Conservation (phyloP, 305 asterid species). For the Petunia hybrid region DNA sequence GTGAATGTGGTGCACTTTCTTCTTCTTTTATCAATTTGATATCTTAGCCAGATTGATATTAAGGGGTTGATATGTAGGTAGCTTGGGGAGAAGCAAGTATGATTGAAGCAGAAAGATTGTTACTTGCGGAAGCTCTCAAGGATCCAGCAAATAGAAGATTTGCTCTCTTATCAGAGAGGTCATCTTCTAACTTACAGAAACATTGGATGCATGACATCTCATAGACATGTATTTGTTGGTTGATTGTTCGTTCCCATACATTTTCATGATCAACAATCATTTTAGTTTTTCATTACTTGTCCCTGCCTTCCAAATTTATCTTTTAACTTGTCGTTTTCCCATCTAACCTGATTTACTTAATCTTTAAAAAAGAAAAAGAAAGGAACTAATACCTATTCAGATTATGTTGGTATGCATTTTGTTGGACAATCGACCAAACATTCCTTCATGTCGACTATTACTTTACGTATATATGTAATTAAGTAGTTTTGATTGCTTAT, state of each 20-base stretch:
- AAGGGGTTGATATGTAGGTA: constrained; percentile 61
- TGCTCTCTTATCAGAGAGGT: constrained; percentile 96
- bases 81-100: constrained; percentile 96
- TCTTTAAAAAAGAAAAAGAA: too few relatives aligned
- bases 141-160: constrained; percentile 94
- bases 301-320: not conserved
- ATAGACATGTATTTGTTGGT: not conserved
- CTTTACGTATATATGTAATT: not conserved
- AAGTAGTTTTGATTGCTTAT: not conserved
- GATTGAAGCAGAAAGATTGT: constrained; percentile 95
- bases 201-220: not conserved
- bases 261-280: not conserved
- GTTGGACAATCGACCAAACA: not conserved
- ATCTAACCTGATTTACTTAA: not conserved
- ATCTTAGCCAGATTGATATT: constrained; percentile 2
- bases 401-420: not conserved
- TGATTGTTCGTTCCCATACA: not conserved
- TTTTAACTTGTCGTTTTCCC: not conserved
- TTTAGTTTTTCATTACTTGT: not conserved
- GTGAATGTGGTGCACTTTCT: not conserved
- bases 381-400: not conserved
- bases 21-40: not conserved
- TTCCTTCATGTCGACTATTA: constrained; percentile 4
- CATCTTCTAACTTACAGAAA: constrained; percentile 24
- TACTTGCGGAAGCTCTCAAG: constrained; percentile 79